Base-by-base conservation (phyloP, 2,329 filamentous ascomycete genomes). In the Penicillium sp. region DNA sequence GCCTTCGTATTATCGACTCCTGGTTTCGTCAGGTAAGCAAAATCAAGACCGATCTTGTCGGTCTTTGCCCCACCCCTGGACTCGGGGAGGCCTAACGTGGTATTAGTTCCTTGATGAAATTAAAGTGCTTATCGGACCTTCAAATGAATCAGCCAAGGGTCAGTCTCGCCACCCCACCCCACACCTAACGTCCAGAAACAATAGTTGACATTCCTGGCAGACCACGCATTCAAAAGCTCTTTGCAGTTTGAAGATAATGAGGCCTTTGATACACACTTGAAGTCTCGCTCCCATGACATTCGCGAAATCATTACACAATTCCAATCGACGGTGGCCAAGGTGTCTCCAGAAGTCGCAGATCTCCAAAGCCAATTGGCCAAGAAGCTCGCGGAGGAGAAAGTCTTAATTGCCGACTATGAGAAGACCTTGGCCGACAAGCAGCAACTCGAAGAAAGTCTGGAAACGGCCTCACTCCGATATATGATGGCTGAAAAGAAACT, bases 401-500 rank as follows among this genome's bases (percentile, higher is more conserved):
- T 88, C 54, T 87, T 90, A 65, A 80, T 90, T 11, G 82, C 89
- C 37, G 90, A 93, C 71, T 76, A 96, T 50, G 91, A 96, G 63
- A 85, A 88, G 53, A 79, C 93, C 13, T 82, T 86, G 49, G 81
- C 84, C 7, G 92, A 97, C 68, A 96, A 95, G 68, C 89, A 96
- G 53, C 87, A 90, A 65, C 81, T 96, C 3, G 91, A 91, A 47
- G 90, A 95, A 68, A 89, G 93, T 60, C 81, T 98, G 21, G 93
- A 98, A 71, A 88, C 86, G 33, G 95, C 93, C 16, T 96, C 92
- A 5, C 81, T 96, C 57, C 86, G 95, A 63, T 98, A 96, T 70
- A 91, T 98, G 79, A 90, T 96, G 65, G 95, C 95, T 0, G 95
- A 99, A 74, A 96, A 96, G 79, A 95, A 92, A 72, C 81, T 98